A percentile compares a stretch with the other conserved stretches of the same genome.
Conservation (phyloP, 257 asterid genomes). For the Capsicum rhomboideum region DNA sequence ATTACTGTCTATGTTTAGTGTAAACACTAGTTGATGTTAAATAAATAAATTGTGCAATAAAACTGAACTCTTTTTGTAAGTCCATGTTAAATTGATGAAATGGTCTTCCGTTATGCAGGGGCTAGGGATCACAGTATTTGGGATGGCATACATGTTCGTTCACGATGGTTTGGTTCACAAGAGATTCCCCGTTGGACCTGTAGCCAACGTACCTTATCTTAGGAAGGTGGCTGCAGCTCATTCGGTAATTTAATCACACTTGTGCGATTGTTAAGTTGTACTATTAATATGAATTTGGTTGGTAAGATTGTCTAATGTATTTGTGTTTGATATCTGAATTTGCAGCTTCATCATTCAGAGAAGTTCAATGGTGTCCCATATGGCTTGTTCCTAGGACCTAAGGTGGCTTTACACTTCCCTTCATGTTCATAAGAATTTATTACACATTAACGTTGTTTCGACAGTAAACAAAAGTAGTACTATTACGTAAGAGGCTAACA, state of each 20-base stretch:
- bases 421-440: neutral
- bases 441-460: neutral
- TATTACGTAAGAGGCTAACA: neutral
- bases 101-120: conserved; percentile 40
- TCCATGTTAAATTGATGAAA: too few species aligned
- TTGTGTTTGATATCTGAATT: conserved; percentile 22
- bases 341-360: conserved; percentile 94
- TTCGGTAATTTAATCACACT: conserved; percentile 36
- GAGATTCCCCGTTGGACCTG: conserved; percentile 97
- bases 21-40: too few species aligned
- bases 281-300: neutral
- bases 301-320: neutral
- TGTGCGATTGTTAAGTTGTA: neutral
- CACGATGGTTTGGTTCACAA: conserved; percentile 97
- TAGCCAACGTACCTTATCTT: conserved; percentile 84
- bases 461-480: neutral
- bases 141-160: conserved; percentile 98
- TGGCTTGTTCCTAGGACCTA: conserved; percentile 84
- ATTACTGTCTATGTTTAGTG: neutral
- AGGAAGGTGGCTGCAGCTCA: conserved; percentile 92
- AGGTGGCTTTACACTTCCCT: conserved; percentile 22
- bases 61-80: neutral
- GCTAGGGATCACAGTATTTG: conserved; percentile 90
- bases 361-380: conserved; percentile 92
- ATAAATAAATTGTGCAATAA: too few species aligned